A percentile compares a stretch with the other conserved stretches of the same genome.
Conservation (phyloP, 2,329 filamentous ascomycete genomes). For the Alternaria alternata region DNA sequence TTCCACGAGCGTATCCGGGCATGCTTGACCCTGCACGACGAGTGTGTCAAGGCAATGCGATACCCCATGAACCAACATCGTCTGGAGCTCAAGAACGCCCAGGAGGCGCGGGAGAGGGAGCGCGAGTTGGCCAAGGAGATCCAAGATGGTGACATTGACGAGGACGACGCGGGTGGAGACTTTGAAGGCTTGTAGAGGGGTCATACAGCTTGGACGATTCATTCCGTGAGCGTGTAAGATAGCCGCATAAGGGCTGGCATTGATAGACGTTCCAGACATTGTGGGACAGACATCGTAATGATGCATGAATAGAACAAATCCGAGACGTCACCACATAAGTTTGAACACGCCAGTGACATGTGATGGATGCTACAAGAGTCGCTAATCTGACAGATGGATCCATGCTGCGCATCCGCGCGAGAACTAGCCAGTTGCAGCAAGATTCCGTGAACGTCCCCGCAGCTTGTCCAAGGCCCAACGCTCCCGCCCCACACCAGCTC, state of each 20-base stretch:
- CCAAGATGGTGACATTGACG: slow-evolving; percentile 94
- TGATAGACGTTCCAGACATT: slow-evolving; percentile 28
- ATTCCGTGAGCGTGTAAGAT: slow-evolving; percentile 26
- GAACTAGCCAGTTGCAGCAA: slow-evolving; percentile 32
- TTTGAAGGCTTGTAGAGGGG: slow-evolving; percentile 86
- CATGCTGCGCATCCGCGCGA: slow-evolving; percentile 27
- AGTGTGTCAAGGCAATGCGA: slow-evolving; percentile 99
- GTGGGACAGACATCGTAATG: slow-evolving; percentile 26
- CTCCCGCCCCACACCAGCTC: slow-evolving; percentile 19
- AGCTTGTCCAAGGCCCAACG: slow-evolving; percentile 19
- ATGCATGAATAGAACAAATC: slow-evolving; percentile 32
- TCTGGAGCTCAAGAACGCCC: slow-evolving; percentile 95
- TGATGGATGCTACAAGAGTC: slow-evolving; percentile 9
- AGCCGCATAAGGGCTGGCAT: slow-evolving; percentile 29
- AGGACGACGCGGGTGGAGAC: slow-evolving; percentile 93
- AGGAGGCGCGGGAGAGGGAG: slow-evolving; percentile 96
- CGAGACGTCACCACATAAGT: slow-evolving; percentile 1
- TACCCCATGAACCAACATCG: slow-evolving; percentile 99
- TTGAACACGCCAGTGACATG: background rate
- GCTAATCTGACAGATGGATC: slow-evolving; percentile 13
- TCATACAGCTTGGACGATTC: slow-evolving; percentile 3
- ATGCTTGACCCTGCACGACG: slow-evolving; percentile 90
- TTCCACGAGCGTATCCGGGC: slow-evolving; percentile 97
- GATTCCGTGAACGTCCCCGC: slow-evolving; percentile 39
- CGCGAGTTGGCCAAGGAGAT: slow-evolving; percentile 98